phyloP scores from a whole-genome alignment of 106 monocot species.

The Hemerocallis citrina region DNA sequence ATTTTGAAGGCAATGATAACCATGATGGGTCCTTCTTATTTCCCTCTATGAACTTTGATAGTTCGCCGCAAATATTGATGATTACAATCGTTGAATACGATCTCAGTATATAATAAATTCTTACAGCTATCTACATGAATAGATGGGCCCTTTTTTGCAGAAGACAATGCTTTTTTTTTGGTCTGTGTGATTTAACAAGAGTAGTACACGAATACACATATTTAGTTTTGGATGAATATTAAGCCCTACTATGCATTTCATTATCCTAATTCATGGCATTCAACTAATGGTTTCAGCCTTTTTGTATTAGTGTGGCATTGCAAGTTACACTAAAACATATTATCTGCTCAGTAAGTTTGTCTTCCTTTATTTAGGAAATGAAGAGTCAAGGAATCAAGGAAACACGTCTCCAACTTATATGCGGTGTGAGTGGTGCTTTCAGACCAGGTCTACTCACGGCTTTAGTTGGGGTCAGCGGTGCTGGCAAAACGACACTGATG shows the following conservation, averaged over 20 bases:
- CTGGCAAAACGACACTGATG: conserved; percentile 77
- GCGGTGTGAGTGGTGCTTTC: conserved; percentile 66
- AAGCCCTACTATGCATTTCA: background rate
- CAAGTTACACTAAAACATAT: background rate
- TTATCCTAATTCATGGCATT: background rate
- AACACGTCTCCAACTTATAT: conserved; percentile 48
- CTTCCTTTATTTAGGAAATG: conserved; percentile 48
- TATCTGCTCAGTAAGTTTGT: background rate
- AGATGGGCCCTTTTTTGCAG: too few relatives aligned
- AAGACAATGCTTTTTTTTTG: too few relatives aligned
- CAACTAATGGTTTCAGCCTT: background rate
- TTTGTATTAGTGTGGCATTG: background rate
- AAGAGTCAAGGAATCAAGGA: conserved; percentile 41
- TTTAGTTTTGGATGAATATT: background rate
- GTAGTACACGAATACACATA: too few relatives aligned
- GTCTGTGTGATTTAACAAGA: too few relatives aligned
- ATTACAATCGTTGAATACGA: too few relatives aligned
- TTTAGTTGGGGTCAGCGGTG: conserved; percentile 22
- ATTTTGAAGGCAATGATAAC: too few relatives aligned
- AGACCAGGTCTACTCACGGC: conserved; percentile 75
- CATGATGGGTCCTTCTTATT: too few relatives aligned
- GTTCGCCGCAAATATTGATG: too few relatives aligned
- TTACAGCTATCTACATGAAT: too few relatives aligned
- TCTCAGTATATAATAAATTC: too few relatives aligned
- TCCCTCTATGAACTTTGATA: too few relatives aligned